Percentiles rank a stretch among this genome's conserved stretches.
Evolutionary conservation across 2,329 filamentous ascomycete species (phyloP).

Genomic region (Zymoseptoria tritici): DNA sequence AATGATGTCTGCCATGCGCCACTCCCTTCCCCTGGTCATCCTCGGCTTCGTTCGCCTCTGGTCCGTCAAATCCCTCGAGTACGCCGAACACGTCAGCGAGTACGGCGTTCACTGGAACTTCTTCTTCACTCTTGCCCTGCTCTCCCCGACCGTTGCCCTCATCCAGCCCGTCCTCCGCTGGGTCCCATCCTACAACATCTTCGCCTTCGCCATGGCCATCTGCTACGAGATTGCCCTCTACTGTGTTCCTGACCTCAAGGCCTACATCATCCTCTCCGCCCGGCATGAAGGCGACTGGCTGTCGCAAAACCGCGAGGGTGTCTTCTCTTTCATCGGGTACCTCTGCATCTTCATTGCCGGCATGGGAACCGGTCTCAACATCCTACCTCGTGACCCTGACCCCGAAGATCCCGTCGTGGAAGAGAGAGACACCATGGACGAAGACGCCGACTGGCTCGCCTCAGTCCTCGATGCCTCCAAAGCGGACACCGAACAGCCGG

Average conservation of each 20-base stretch:
- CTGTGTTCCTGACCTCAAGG: constrained; percentile 62
- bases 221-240: constrained; percentile 71
- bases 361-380: constrained; percentile 71
- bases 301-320: constrained; percentile 85
- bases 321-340: constrained; percentile 94
- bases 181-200: constrained; percentile 67
- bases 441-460: constrained; percentile 32
- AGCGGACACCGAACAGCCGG: constrained; percentile 8
- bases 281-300: constrained; percentile 60
- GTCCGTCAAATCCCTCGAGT: constrained; percentile 89
- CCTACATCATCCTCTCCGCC: constrained; percentile 74
- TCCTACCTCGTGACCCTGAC: constrained; percentile 54
- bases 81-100: constrained; percentile 93
- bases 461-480: constrained; percentile 25
- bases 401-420: constrained; percentile 11
- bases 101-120: constrained; percentile 99
- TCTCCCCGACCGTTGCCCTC: constrained; percentile 81
- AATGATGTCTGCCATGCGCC: constrained; percentile 61
- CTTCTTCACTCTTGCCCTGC: constrained; percentile 87
- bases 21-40: constrained; percentile 73
- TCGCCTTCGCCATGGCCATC: constrained; percentile 62
- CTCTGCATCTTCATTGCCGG: constrained; percentile 90
- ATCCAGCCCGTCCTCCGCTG: constrained; percentile 65
- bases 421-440: constrained; percentile 23
- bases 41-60: constrained; percentile 75